Base-by-base conservation (phyloP, 441 rosid genomes). In the Arabidopsis hybrid region DNA sequence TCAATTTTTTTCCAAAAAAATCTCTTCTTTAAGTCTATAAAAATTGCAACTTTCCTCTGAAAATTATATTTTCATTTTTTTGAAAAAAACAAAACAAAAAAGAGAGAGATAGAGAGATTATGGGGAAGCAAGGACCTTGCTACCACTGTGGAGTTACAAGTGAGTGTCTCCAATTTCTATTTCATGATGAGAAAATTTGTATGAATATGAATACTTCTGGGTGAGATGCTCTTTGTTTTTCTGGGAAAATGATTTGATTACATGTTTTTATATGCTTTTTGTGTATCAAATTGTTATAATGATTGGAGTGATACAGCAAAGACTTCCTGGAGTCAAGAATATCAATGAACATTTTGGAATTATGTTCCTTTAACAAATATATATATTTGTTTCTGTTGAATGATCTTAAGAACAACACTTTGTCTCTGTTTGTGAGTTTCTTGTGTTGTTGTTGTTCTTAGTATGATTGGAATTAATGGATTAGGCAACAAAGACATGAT, bases 41-140 rank as follows among this genome's bases (percentile, higher is more conserved):
- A 70, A 47, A 62, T 71, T 42, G 56, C 59, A 80, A 69, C 80
- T 71, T 78, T 55, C 49, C 63, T 76, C 71, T 74, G 45, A 69
- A 74, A 74, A 64, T 51, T 47, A 74, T 55, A 14, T 38, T 78
- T 84, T 69, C 66, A 77, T n/a, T 11, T 38, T 53, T 29, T 26
- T 26, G 29, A 13, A 31, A 12, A 35, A 75, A 40, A 67, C 10
- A 65, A 50, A 73, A 56, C 29, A 67, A 64, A 74, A 77, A 78
- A 83, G 80, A 77, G 17, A 64, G 65, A 83, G 80, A 77, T 14
- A 64, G 65, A 72, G 73, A 66, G 65, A 61, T 53, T 67, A 96
- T 93, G 99, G 98, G 99, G 62, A 96, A 96, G 92, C 98, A 96
- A 85, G 97, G 98, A 21, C 99, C 99, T 86, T 96, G 99, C 95